Conservation (phyloP, 1,284 basidiomycete genomes). For the Cutaneotrichosporon sp. region DNA sequence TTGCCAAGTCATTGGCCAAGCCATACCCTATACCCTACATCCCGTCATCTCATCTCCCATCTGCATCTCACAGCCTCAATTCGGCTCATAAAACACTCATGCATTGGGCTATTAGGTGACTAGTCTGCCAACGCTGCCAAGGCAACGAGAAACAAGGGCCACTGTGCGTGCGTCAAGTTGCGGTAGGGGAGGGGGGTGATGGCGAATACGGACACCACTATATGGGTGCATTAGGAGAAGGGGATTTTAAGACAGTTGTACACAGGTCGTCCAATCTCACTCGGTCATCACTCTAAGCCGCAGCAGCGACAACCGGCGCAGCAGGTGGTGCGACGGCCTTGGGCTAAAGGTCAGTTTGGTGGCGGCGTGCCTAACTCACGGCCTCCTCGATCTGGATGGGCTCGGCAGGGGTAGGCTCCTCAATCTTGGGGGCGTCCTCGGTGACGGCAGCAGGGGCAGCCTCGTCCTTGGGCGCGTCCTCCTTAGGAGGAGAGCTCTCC, state of each 20-base stretch:
- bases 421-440: conserved; percentile 46
- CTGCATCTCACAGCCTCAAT: not conserved
- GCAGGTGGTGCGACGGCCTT: conserved; percentile 32
- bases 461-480: conserved; percentile 26
- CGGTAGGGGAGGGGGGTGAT: conserved; percentile 8
- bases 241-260: conserved; percentile 23
- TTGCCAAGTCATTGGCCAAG: no score
- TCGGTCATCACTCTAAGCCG: conserved; percentile 33
- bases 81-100: conserved; percentile 16
- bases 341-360: conserved; percentile 27
- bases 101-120: conserved; percentile 22
- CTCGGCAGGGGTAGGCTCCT: conserved; percentile 40
- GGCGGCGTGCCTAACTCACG: conserved; percentile 30
- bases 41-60: not conserved
- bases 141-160: conserved; percentile 13
- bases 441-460: conserved; percentile 28
- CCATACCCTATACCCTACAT: no score
- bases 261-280: conserved; percentile 24
- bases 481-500: conserved; percentile 22
- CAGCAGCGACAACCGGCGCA: conserved; percentile 38
- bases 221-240: conserved; percentile 19
- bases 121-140: conserved; percentile 9
- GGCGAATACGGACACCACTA: conserved; percentile 14
- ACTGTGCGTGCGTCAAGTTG: conserved; percentile 16
- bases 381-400: conserved; percentile 48